Conservation (phyloP, 768 basidiomycete species). For the Termitomyces sp. region DNA sequence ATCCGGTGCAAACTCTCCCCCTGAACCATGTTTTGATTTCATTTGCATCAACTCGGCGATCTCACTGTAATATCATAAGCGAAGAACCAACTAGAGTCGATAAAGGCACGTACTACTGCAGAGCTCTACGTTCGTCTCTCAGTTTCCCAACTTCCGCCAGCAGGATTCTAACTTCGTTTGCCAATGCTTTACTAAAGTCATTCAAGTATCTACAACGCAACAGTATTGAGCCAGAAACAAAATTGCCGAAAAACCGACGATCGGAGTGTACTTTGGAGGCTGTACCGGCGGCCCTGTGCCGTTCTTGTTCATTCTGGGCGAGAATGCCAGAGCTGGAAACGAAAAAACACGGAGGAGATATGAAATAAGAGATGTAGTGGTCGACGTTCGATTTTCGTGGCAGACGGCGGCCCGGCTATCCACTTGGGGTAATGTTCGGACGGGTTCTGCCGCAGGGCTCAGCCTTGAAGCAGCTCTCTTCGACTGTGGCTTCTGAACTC, state of each 20-base stretch:
- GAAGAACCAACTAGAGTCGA: not conserved
- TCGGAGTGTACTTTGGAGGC: not conserved
- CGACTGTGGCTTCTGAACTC: too few relatives aligned
- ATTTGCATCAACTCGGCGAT: constrained; percentile 80
- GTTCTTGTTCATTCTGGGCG: constrained; percentile 7
- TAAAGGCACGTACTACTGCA: constrained; percentile 60
- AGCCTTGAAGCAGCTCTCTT: too few relatives aligned
- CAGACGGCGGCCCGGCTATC: too few relatives aligned
- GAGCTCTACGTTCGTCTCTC: constrained; percentile 64
- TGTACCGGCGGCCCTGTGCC: constrained; percentile 14
- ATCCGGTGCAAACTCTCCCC: constrained; percentile 73
- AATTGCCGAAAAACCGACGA: not conserved
- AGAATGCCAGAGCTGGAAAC: too few relatives aligned
- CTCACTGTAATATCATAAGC: constrained; percentile 44
- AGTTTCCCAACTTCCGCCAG: constrained; percentile 77
- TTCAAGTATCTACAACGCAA: constrained; percentile 51
- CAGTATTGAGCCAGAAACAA: not conserved
- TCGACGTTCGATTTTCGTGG: too few relatives aligned
- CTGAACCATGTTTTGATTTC: constrained; percentile 77
- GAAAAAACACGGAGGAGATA: too few relatives aligned
- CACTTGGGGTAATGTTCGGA: too few relatives aligned
- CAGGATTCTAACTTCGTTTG: constrained; percentile 72
- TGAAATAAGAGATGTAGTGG: too few relatives aligned
- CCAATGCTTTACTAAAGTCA: constrained; percentile 80
- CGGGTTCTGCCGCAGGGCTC: too few relatives aligned